Evolutionary conservation across 2,329 filamentous ascomycete genomes (phyloP), one percentile per base, ranked within the genome.

Genomic region (Aspergillus tubingensis): DNA sequence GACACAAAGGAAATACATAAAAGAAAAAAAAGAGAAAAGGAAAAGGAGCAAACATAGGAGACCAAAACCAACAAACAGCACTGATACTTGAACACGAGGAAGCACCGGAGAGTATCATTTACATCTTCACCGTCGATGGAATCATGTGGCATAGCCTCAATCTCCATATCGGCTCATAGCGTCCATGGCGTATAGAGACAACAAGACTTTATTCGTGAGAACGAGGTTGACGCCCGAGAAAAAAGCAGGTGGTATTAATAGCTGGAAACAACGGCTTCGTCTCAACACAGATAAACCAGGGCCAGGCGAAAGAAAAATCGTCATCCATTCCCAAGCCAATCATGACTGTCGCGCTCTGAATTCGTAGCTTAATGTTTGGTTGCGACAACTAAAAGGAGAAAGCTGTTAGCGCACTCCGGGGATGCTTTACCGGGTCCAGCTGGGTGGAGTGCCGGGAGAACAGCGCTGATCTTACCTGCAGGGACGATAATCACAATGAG

Each of bases 401-500:
- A 36, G 23, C 5, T 23, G 60, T 71, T 66, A 72, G 63, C 60
- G 51, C 55, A 36, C 30, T 55, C 32, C 32, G 39, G 21, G 21
- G 25, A 54, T 10, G 4, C 30, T 48, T 60, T 39, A 36, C 48
- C 32, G 23, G 36, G 30, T 25, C 17, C 32, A 36, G 32, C 32
- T 36, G 11, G 32, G 54, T 32, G 58, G 47, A 36, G 41, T 39
- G 50, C 30, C 32, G 53, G 53, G 44, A 51, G 55, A 32, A 8
- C 6, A 41, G 7, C n/a, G 54, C 59, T 41, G 30, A 39, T 79
- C 88, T 75, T 87, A 96, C 94, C 92, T 69, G 90, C 85, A 67
- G 95, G 95, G 70, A 98, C 88, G 74, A 99, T 95, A 77, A 99
- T 98, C 78, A 99, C 86, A 70, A 96, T 82, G 68, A 99, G 86